A percentile compares a stretch with the other conserved stretches of the same genome.
These are phyloP conservation scores for Pseudopyricularia javanii DNA, from an alignment of 2,329 filamentous ascomycete genomes.

Conservation along the genomic window DNA sequence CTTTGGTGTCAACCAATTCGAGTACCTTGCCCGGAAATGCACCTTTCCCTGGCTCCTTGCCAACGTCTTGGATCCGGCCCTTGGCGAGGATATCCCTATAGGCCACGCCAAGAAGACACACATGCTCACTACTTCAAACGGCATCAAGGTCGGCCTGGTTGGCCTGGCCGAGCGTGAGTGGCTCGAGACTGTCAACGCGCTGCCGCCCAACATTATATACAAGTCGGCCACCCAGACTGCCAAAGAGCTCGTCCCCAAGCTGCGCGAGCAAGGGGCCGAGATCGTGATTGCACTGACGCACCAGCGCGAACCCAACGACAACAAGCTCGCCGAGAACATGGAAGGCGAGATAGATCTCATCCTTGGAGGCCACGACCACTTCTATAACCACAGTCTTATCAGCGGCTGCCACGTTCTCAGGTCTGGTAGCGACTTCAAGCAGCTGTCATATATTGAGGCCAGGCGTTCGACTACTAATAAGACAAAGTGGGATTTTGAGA, in stretches of 20 bases:
- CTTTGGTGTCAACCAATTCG: conserved; percentile 75
- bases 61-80: conserved; percentile 73
- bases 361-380: conserved; percentile 82
- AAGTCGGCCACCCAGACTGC: conserved; percentile 67
- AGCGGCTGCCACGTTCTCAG: conserved; percentile 76
- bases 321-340: conserved; percentile 67
- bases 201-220: conserved; percentile 75
- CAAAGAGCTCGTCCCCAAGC: conserved; percentile 57
- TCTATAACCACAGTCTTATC: conserved; percentile 65
- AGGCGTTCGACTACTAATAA: conserved; percentile 37
- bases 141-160: conserved; percentile 75
- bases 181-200: conserved; percentile 76
- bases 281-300: conserved; percentile 76
- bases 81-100: conserved; percentile 63
- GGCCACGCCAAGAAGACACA: conserved; percentile 64
- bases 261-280: conserved; percentile 68
- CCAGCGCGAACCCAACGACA: conserved; percentile 79
- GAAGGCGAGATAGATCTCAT: conserved; percentile 72
- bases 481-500: conserved; percentile 61
- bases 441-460: conserved; percentile 77
- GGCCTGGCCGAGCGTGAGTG: conserved; percentile 81
- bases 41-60: conserved; percentile 82
- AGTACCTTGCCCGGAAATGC: conserved; percentile 60
- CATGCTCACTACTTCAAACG: conserved; percentile 70
- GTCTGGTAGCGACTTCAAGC: conserved; percentile 84